Conservation (phyloP, 2,329 filamentous ascomycete species). For the Cadophora sp. region DNA sequence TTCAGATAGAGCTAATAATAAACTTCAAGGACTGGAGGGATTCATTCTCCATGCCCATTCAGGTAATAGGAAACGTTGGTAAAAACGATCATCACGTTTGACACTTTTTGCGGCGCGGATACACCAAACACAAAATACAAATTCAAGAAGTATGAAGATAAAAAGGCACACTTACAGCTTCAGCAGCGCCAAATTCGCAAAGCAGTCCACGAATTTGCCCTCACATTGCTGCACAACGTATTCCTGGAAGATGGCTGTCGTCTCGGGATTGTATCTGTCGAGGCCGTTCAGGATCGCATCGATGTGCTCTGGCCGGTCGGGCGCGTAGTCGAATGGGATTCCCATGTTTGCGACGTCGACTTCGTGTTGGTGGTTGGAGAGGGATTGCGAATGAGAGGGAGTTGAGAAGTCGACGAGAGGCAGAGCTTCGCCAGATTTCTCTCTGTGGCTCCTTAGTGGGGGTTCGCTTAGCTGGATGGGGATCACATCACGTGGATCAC, state of each 20-base stretch:
- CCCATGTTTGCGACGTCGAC: conserved; percentile 39
- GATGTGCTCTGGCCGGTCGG: conserved; percentile 91
- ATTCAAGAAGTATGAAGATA: conserved; percentile 17
- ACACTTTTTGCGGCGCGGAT: background rate
- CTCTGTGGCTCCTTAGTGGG: conserved; percentile 19
- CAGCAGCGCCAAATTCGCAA: conserved; percentile 92
- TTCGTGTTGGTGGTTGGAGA: background rate
- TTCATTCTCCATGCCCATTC: conserved; percentile 67
- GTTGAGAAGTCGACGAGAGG: background rate
- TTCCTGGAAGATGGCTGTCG: conserved; percentile 89
- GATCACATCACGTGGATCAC: background rate
- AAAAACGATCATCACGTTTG: conserved; percentile 75
- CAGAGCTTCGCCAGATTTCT: conserved; percentile 11
- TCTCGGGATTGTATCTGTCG: conserved; percentile 98
- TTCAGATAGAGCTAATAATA: conserved; percentile 80
- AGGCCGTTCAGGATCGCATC: conserved; percentile 94
- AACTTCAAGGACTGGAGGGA: conserved; percentile 70
- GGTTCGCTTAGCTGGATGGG: background rate
- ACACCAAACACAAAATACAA: conserved; percentile 23
- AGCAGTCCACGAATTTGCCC: conserved; percentile 91
- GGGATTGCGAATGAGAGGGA: background rate
- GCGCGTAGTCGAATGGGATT: conserved; percentile 79
- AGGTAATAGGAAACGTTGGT: conserved; percentile 98
- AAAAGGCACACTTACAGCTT: conserved; percentile 81
- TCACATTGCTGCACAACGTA: conserved; percentile 97